Base-by-base conservation (phyloP, 345 rosid genomes). In the Eucalyptus urophylla region DNA sequence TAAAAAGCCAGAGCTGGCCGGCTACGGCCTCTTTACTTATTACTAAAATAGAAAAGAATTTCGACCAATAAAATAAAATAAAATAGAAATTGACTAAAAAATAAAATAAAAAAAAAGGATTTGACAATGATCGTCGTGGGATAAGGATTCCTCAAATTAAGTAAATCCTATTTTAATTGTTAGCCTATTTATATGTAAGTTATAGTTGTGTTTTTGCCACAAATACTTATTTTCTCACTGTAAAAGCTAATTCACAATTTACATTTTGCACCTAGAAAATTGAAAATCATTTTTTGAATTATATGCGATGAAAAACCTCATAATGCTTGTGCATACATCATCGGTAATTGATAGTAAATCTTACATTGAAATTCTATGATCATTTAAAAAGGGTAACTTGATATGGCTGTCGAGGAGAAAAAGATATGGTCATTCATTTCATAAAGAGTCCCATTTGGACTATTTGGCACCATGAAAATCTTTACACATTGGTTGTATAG, bases 221-320 rank as follows among this genome's bases (percentile, higher is more conserved):
- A 14, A 76, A 11, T 40, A 11, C 85, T 40, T 76, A 6, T 37
- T 4, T 76, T 6, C 47, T 69, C 4, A 4, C n/a, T n/a, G n/a
- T n/a, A n/a, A n/a, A n/a, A n/a, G n/a, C n/a, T n/a, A n/a, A n/a
- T n/a, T n/a, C n/a, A n/a, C n/a, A n/a, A 33, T 16, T 5, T 31
- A 33, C 81, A 72, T 33, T 72, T 33, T 9, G 4, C 0, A 8
- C 1, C 3, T 33, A 10, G 12, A 0, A 72, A 72, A 40, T 21
- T 37, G 9, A 76, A 37, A 76, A 21, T 10, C 44, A 37, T 6
- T 11, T 76, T 40, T 40, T 37, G 8, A 31, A 76, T 21, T 24
- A 0, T 76, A 76, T 1, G 1, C 0, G 2, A 21, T 2, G 15
- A 40, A 37, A 33, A 40, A 11, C 9, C 3, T 9, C 8, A 22